These are phyloP conservation scores for Entomortierella beljakovae DNA, from an alignment of 192 early-diverging fungal genomes.

Conservation along the genomic window DNA sequence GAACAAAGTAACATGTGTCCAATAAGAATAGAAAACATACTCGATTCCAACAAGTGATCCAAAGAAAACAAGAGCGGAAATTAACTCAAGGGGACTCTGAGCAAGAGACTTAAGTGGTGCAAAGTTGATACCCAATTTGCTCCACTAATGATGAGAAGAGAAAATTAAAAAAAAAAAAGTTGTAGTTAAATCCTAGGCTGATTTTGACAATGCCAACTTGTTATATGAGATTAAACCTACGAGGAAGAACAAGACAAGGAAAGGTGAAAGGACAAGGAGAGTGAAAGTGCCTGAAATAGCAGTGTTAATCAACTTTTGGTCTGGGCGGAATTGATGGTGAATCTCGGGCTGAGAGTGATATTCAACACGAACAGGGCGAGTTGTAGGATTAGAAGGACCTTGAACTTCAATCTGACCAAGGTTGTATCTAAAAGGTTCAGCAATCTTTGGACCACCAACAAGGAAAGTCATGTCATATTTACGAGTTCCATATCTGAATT, in stretches of 20 bases:
- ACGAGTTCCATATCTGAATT: constrained; percentile 38
- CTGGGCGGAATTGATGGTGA: constrained; percentile 62
- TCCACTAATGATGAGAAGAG: constrained; percentile 50
- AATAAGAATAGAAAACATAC: constrained; percentile 62
- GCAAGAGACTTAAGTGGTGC: constrained; percentile 35
- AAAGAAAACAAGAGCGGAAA: constrained; percentile 56
- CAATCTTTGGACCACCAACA: constrained; percentile 39
- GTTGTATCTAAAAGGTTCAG: constrained; percentile 34
- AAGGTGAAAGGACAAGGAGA: constrained; percentile 56
- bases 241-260: constrained; percentile 49
- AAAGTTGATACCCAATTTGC: constrained; percentile 56
- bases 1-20: constrained; percentile 63
- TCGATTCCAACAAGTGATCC: constrained; percentile 59
- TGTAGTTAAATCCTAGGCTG: too few relatives aligned
- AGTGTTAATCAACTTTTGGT: constrained; percentile 59
- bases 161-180: neutral
- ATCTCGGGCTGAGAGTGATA: constrained; percentile 60
- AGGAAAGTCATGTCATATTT: constrained; percentile 45
- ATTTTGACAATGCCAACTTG: too few relatives aligned
- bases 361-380: constrained; percentile 23
- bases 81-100: constrained; percentile 28
- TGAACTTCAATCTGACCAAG: constrained; percentile 46
- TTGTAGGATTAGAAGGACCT: constrained; percentile 31
- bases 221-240: constrained; percentile 43
- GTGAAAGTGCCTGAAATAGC: constrained; percentile 55